A percentile compares a stretch with the other conserved stretches of the same genome.
Conservation (phyloP, 2,329 filamentous ascomycete genomes). For the Venturia effusa region DNA sequence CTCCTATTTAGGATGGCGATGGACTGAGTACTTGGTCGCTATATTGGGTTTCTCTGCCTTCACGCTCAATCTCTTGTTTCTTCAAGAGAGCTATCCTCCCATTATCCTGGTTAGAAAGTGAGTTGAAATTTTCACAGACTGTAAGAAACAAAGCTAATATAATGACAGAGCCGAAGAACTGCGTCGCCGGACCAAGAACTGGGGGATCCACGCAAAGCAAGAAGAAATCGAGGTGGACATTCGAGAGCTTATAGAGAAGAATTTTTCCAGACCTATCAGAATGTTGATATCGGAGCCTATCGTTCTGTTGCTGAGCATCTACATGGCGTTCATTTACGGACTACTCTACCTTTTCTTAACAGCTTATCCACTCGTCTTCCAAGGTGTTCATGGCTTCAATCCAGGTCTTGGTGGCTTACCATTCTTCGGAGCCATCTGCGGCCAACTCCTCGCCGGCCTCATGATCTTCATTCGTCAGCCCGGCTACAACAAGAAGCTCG, state of each 20-base stretch:
- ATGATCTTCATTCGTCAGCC: constrained; percentile 54
- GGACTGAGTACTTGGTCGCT: constrained; percentile 33
- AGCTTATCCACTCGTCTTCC: constrained; percentile 73
- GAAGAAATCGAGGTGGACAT: constrained; percentile 45
- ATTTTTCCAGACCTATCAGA: constrained; percentile 39
- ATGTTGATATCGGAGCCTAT: constrained; percentile 41
- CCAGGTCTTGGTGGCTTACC: constrained; percentile 63
- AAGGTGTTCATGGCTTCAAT: constrained; percentile 57
- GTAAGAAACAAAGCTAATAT: background rate
- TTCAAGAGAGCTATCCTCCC: constrained; percentile 48
- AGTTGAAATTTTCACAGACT: background rate
- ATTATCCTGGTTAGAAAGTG: constrained; percentile 37
- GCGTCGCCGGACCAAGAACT: constrained; percentile 45
- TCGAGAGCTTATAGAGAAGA: constrained; percentile 38
- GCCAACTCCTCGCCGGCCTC: constrained; percentile 57
- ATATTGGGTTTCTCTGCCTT: constrained; percentile 46
- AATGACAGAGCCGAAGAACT: constrained; percentile 42
- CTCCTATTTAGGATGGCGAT: constrained; percentile 42
- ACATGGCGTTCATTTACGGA: constrained; percentile 37
- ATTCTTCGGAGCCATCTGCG: constrained; percentile 75
- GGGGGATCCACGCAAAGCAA: constrained; percentile 50
- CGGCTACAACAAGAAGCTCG: constrained; percentile 53
- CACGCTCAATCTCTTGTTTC: constrained; percentile 39
- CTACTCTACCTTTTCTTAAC: constrained; percentile 79
- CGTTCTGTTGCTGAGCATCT: constrained; percentile 35